Conservation (phyloP, 2,329 filamentous ascomycete species). For the Didymella arachidicola region DNA sequence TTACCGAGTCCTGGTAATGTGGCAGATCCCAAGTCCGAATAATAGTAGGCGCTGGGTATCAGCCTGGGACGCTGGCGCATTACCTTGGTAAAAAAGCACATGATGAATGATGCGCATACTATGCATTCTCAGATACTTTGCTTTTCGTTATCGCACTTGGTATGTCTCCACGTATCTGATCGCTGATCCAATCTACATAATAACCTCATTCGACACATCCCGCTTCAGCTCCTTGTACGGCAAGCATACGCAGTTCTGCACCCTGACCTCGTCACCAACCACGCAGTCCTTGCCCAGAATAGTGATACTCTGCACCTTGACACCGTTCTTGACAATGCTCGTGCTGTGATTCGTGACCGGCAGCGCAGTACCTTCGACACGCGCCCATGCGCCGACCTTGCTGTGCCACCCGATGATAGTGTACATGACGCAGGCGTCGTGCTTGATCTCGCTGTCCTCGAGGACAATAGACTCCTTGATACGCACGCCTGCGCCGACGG, state of each 20-base stretch:
- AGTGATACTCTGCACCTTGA: conserved; percentile 98
- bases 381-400: conserved; percentile 95
- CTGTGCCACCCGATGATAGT: conserved; percentile 97
- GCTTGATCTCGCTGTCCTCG: conserved; percentile 94
- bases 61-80: too few species aligned
- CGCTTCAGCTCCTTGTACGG: conserved; percentile 98
- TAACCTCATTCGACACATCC: conserved; percentile 85
- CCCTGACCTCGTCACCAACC: conserved; percentile 91
- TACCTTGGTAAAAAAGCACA: too few species aligned
- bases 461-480: conserved; percentile 96
- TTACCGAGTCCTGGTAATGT: too few species aligned
- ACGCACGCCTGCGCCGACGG: conserved; percentile 84
- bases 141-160: too few species aligned
- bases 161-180: too few species aligned
- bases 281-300: conserved; percentile 96
- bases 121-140: too few species aligned
- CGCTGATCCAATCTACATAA: conserved; percentile 70
- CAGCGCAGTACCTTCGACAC: conserved; percentile 93
- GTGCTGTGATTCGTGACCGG: conserved; percentile 88
- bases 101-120: too few species aligned
- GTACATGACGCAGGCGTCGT: conserved; percentile 94
- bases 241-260: conserved; percentile 97
- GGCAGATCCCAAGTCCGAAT: too few species aligned
- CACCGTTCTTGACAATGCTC: conserved; percentile 94
- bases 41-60: too few species aligned